Evolutionary conservation across 1,284 basidiomycete genomes (phyloP), one percentile per base, ranked within the genome.

Genomic region (Singerocomus inundabilis): DNA sequence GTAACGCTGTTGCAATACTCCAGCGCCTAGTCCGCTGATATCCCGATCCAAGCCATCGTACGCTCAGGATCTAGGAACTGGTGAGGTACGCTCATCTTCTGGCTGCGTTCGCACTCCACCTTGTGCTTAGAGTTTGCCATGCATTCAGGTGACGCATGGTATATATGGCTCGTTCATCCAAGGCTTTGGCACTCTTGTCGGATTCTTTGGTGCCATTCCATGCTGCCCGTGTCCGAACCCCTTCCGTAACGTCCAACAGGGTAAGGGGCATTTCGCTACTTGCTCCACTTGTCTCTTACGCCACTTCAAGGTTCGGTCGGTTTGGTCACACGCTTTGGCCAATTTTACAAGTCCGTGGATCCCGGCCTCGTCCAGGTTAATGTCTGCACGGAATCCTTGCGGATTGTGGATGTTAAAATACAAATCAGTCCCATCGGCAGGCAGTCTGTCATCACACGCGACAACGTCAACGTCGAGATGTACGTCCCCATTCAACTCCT

Each of bases 301-400:
- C n/a, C 11, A 16, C 13, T 44, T 24, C 58, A 51, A 90, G 85
- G 90, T 44, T 86, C 88, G 41, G 93, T 97, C 57, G 94, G 95
- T 49, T 79, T 98, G 47, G 84, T 98, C 62, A 84, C 87, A 43
- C 85, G 93, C 48, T 97, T 97, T 66, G 93, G 94, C 51, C 82
- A 94, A 68, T 97, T 96, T 78, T 95, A 94, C 82, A 91, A 89
- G 69, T 85, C 89, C 6, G 93, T 96, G 57, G 94, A 98, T 67
- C 94, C 94, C 1, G 94, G 94, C 58, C 80, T 98, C 21, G 86
- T 89, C 46, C 83, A 92, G 61, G 85, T 98, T 69, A 98, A 98
- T 66, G 90, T 95, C 50, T 96, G 93, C 77, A 90, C 90, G 8
- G 94, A 98, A 68, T 77, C 78, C 1, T 77, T 95, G 35, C 82